A percentile compares a stretch with the other conserved stretches of the same genome.
These are phyloP conservation scores for Fusarium odoratissimum DNA, from an alignment of 2,329 filamentous ascomycete species.

Conservation along the genomic window DNA sequence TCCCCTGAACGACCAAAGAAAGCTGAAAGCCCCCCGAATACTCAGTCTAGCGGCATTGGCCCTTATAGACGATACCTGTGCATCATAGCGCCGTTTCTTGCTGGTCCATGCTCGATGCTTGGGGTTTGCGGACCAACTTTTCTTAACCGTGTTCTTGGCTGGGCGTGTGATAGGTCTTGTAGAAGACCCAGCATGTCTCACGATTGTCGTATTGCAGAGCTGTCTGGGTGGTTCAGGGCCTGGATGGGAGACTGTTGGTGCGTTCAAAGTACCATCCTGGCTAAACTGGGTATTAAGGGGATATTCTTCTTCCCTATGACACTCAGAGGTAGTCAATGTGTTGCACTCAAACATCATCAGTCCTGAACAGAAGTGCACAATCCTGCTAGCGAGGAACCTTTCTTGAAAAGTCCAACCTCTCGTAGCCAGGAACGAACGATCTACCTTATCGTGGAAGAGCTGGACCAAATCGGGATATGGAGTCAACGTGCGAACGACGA, in stretches of 20 bases:
- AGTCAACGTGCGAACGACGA: accelerated
- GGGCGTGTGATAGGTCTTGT: accelerated
- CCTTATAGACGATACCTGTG: accelerated
- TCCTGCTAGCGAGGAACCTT: not conserved
- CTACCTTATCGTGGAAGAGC: accelerated
- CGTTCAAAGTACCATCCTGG: accelerated
- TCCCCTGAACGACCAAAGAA: not conserved
- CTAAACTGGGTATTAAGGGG: accelerated
- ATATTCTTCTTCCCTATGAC: accelerated
- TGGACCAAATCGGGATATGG: not conserved
- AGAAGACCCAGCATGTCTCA: accelerated
- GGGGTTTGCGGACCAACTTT: accelerated
- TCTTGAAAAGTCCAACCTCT: not conserved
- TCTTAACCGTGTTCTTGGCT: accelerated
- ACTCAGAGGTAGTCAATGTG: not conserved
- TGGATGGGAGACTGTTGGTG: accelerated
- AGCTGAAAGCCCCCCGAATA: accelerated
- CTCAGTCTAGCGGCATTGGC: not conserved
- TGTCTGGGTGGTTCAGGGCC: not conserved
- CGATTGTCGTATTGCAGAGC: not conserved
- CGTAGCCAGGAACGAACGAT: not conserved
- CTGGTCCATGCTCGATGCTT: accelerated
- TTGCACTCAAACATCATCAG: not conserved
- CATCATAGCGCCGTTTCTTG: accelerated
- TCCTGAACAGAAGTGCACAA: not conserved